Evolutionary conservation across 1,284 basidiomycete genomes (phyloP).

Genomic region (Moesziomyces aphidis): DNA sequence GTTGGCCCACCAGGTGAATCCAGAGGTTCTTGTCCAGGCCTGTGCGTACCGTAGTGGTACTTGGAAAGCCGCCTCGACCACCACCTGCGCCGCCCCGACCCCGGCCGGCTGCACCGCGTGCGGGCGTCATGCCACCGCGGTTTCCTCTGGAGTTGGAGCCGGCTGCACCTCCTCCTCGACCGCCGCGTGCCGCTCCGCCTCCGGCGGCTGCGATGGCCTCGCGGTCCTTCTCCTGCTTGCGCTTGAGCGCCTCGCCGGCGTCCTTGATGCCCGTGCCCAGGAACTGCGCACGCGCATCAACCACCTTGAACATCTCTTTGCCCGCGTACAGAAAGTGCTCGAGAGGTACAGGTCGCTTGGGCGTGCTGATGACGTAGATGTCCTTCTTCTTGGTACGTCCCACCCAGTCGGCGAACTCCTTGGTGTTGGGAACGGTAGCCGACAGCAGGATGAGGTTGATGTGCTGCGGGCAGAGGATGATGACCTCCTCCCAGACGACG

Average conservation of each 20-base stretch:
- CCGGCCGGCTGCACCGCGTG: slow-evolving; percentile 67
- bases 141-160: slow-evolving; percentile 44
- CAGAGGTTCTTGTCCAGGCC: slow-evolving; percentile 89
- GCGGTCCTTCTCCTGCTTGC: slow-evolving; percentile 97
- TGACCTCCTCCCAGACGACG: slow-evolving; percentile 99
- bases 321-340: slow-evolving; percentile 97
- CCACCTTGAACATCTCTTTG: slow-evolving; percentile 90
- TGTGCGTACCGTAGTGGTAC: slow-evolving; percentile 54
- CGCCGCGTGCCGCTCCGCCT: slow-evolving; percentile 75
- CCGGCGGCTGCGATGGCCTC: slow-evolving; percentile 83
- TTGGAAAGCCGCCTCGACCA: slow-evolving; percentile 69
- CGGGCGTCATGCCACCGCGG: slow-evolving; percentile 45
- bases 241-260: slow-evolving; percentile 84
- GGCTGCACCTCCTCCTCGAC: slow-evolving; percentile 64
- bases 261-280: slow-evolving; percentile 73
- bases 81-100: slow-evolving; percentile 70
- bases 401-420: slow-evolving; percentile 99
- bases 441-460: slow-evolving; percentile 79
- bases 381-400: slow-evolving; percentile 99
- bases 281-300: slow-evolving; percentile 85
- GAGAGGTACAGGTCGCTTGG: slow-evolving; percentile 94
- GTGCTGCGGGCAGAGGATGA: slow-evolving; percentile 74
- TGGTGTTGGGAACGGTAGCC: slow-evolving; percentile 97
- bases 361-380: slow-evolving; percentile 98
- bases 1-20: slow-evolving; percentile 87